These are phyloP conservation scores for Xylaria polymorpha DNA, from an alignment of 2,329 filamentous ascomycete genomes.

Conservation along the genomic window DNA sequence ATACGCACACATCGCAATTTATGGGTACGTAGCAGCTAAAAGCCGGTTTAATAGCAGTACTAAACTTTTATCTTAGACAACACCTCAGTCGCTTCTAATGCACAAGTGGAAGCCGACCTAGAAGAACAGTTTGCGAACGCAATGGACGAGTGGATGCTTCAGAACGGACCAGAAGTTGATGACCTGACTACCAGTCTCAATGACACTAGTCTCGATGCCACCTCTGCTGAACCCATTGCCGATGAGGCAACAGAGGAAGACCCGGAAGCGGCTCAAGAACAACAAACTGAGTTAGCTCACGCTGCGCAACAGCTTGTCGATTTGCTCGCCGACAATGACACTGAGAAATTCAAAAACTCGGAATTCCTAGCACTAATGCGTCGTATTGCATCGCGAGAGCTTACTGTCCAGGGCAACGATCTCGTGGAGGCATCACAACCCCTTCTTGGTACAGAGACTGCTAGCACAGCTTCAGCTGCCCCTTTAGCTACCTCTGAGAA, in stretches of 20 bases:
- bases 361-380: conserved; percentile 83
- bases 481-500: neutral
- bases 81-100: neutral
- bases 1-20: neutral
- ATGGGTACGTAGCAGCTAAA: conserved; percentile 20
- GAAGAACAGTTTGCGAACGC: conserved; percentile 38
- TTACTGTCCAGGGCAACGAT: conserved; percentile 77
- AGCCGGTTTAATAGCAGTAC: neutral
- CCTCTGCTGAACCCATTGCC: conserved; percentile 3
- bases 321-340: conserved; percentile 74
- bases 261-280: conserved; percentile 48
- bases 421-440: conserved; percentile 59
- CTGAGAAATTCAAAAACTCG: conserved; percentile 81
- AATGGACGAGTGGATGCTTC: conserved; percentile 42
- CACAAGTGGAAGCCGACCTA: conserved; percentile 28
- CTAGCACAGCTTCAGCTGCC: neutral
- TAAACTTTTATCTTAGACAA: conserved; percentile 19
- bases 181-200: neutral
- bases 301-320: conserved; percentile 78
- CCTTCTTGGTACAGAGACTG: neutral
- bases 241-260: conserved; percentile 32
- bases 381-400: conserved; percentile 76
- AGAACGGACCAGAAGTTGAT: conserved; percentile 37
- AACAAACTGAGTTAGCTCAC: conserved; percentile 74
- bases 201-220: neutral